Conservation (phyloP, 2,329 filamentous ascomycete genomes). For the Sporothrix schenckii region DNA sequence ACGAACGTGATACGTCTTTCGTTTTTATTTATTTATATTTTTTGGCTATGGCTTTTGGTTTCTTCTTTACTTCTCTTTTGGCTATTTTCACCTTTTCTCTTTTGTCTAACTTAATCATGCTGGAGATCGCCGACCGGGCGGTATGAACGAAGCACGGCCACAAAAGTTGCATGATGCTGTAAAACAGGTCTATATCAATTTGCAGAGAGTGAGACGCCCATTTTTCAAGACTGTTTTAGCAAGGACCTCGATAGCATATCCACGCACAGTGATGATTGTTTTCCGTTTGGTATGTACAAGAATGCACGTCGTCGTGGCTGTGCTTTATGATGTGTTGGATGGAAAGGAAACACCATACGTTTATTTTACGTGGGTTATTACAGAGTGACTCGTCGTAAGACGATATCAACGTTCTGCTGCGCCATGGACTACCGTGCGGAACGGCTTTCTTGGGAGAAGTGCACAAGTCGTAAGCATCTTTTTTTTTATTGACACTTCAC, state of each 20-base stretch:
- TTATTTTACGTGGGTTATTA: too few species aligned
- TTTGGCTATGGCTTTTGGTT: neutral
- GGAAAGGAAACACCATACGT: too few species aligned
- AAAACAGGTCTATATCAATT: neutral
- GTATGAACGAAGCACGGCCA: conserved; percentile 9
- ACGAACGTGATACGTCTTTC: conserved; percentile 7
- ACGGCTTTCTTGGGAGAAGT: too few species aligned
- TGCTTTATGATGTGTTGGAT: too few species aligned
- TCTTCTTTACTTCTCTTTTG: neutral
- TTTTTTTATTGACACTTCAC: too few species aligned
- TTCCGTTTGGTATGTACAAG: too few species aligned
- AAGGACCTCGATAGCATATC: neutral
- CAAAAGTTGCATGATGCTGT: neutral
- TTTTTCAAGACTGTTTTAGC: neutral
- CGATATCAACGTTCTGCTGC: too few species aligned
- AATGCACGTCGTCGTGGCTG: too few species aligned
- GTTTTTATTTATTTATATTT: neutral
- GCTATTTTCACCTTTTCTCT: neutral
- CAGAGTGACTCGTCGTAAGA: too few species aligned
- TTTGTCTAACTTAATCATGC: conserved; percentile 18
- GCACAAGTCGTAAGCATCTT: too few species aligned
- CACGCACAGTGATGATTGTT: too few species aligned
- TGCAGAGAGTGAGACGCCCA: neutral
- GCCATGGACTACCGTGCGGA: too few species aligned
- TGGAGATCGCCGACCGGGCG: conserved; percentile 1